phyloP scores from a whole-genome alignment of 1,284 basidiomycete species.

The Macrocystidia cucumis region DNA sequence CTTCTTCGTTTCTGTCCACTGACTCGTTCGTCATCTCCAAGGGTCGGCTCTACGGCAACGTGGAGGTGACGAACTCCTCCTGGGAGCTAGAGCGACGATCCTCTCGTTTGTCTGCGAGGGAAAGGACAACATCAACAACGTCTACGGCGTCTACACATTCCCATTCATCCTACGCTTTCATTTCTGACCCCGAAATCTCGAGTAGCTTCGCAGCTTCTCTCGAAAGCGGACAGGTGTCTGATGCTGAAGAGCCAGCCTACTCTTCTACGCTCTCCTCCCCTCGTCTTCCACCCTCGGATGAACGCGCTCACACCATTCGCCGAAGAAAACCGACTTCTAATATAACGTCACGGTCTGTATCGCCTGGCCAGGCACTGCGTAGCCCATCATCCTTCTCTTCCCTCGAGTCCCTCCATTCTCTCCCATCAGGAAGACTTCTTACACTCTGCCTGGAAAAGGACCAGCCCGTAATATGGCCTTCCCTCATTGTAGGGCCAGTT shows the following conservation, averaged over 20 bases:
- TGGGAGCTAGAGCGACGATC: slow-evolving; percentile 73
- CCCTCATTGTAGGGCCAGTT: slow-evolving; percentile 66
- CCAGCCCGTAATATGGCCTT: slow-evolving; percentile 74
- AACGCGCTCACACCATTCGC: slow-evolving; percentile 25
- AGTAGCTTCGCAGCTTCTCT: slow-evolving; percentile 75
- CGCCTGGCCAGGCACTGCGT: slow-evolving; percentile 43
- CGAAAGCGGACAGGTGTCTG: slow-evolving; percentile 62
- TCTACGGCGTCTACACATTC: slow-evolving; percentile 70
- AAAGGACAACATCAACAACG: slow-evolving; percentile 64
- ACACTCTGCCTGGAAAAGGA: slow-evolving; percentile 74
- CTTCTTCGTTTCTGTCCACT: slow-evolving; percentile 1
- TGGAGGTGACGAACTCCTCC: slow-evolving; percentile 53
- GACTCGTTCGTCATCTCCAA: too few species aligned
- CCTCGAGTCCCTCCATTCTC: slow-evolving; percentile 56
- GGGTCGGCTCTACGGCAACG: slow-evolving; percentile 63
- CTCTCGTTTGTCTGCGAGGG: slow-evolving; percentile 43
- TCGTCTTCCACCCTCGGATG: slow-evolving; percentile 44
- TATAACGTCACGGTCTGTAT: slow-evolving; percentile 43
- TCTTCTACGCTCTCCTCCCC: slow-evolving; percentile 58
- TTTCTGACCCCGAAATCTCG: slow-evolving; percentile 73
- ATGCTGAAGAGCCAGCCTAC: slow-evolving; percentile 50
- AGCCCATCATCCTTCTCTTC: slow-evolving; percentile 67
- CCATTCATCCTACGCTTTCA: slow-evolving; percentile 68
- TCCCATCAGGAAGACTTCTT: slow-evolving; percentile 52
- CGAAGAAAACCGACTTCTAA: slow-evolving; percentile 25